Percentiles rank a stretch among this genome's conserved stretches.
phyloP scores from a whole-genome alignment of 202 grass and related monocot genomes.

The Carex sylvatica region DNA sequence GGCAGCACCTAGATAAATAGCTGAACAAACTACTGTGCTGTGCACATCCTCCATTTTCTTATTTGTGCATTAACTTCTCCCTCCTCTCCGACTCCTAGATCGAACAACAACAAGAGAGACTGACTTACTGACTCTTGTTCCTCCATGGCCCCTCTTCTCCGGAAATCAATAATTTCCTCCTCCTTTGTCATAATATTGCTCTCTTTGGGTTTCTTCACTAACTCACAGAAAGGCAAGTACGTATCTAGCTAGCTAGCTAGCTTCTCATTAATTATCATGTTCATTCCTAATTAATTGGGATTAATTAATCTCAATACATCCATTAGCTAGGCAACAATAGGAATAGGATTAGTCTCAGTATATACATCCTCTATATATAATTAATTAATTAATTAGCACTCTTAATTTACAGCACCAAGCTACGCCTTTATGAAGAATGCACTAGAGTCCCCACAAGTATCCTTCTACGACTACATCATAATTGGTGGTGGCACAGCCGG shows the following conservation, averaged over 20 bases:
- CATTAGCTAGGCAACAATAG: too few species aligned
- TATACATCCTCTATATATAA: too few species aligned
- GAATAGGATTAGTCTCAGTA: background rate
- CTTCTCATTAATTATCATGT: background rate
- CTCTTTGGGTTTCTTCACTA: background rate
- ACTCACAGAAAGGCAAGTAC: slow-evolving; percentile 23
- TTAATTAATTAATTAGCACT: background rate
- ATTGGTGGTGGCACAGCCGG: slow-evolving; percentile 77
- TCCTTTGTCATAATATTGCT: background rate
- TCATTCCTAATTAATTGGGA: background rate
- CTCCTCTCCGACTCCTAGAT: background rate
- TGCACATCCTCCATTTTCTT: slow-evolving; percentile 3
- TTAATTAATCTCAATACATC: too few species aligned
- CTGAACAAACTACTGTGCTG: background rate
- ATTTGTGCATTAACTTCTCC: background rate
- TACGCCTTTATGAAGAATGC: slow-evolving; percentile 68
- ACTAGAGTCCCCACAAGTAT: slow-evolving; percentile 34
- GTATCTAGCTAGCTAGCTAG: background rate
- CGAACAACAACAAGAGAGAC: background rate
- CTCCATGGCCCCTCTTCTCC: slow-evolving; percentile 2
- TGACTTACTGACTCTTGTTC: background rate
- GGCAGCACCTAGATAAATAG: background rate
- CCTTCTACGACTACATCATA: slow-evolving; percentile 88
- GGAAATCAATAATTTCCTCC: background rate
- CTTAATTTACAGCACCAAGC: slow-evolving; percentile 27